Conservation (phyloP, 2,329 filamentous ascomycete species). For the Sclerotinia minor region DNA sequence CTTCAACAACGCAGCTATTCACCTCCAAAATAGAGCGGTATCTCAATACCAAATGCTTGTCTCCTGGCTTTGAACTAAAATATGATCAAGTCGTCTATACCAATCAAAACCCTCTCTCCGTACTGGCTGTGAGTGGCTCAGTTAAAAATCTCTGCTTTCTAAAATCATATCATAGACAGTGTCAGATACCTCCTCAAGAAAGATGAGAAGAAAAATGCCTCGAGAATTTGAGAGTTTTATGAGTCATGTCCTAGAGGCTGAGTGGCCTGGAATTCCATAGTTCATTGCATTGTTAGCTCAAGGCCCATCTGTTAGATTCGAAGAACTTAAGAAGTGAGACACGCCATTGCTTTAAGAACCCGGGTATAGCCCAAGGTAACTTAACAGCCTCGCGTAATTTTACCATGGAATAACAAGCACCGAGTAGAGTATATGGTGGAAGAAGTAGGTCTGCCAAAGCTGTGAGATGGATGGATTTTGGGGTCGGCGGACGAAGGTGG, state of each 20-base stretch:
- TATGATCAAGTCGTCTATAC: background rate
- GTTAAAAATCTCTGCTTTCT: background rate
- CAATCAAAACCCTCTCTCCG: background rate
- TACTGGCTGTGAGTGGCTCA: background rate
- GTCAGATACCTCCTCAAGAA: background rate
- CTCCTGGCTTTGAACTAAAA: too few relatives aligned
- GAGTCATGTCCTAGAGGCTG: background rate
- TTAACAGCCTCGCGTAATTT: background rate
- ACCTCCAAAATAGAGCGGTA: too few relatives aligned
- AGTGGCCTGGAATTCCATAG: background rate
- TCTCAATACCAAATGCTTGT: background rate
- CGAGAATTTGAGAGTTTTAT: background rate
- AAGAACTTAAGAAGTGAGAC: background rate
- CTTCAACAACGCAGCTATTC: background rate
- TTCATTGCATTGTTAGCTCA: background rate
- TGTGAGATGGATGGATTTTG: background rate
- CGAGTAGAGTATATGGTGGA: background rate
- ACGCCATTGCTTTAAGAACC: background rate
- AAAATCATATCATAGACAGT: background rate
- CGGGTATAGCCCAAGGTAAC: background rate
- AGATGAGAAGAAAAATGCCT: background rate
- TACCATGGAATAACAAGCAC: background rate
- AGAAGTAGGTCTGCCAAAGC: background rate
- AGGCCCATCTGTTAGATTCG: background rate
- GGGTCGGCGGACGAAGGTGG: background rate